Base-by-base conservation (phyloP, 129 eudicot genomes). In the Tagetes patula region DNA sequence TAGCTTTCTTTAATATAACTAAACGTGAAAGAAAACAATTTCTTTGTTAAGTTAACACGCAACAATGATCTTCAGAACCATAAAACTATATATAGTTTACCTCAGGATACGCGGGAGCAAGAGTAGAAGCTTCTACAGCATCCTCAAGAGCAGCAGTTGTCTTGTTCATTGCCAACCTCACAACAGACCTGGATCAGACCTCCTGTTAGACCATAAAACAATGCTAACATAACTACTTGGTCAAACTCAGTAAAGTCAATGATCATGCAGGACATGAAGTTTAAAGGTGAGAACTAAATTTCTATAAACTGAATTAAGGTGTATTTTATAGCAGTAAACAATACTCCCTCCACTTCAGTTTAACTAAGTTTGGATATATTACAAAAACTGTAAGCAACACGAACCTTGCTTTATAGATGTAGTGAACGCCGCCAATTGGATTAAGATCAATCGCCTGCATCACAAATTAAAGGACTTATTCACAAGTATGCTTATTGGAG, bases 361-460 rank as follows among this genome's bases (percentile, higher is more conserved):
- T 52, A 50, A 48, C 10, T 13, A 75, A 65, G 37, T 9, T 36
- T 13, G 27, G 62, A 68, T 58, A 41, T 45, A 39, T 2, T 76
- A 46, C 36, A 68, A 32, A 42, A 74, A 55, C 67, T 13, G 49
- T 34, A 71, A 70, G 63, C 72, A 61, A 43, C 53, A 78, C 82
- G 43, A 75, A 87, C 96, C 98, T 90, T 75, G 67, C 70, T 79
- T 82, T 90, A 67, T 85, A 86, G 27, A 79, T 53, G 58, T 71
- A 59, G 76, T 93, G 98, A 13, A 84, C 32, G 48, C 96, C 98
- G 39, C 96, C 98, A 50, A 71, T 52, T 75, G 98, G 96, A 65
- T 87, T 82, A 41, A 85, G 87, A 81, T 84, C 85, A 13, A 93
- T 70, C 14, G 96, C 98, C 98, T 92, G 95, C 85, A 82, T 39